Conservation (phyloP, 1,139 yeast species). For the Sugiyamaella paludigena region DNA sequence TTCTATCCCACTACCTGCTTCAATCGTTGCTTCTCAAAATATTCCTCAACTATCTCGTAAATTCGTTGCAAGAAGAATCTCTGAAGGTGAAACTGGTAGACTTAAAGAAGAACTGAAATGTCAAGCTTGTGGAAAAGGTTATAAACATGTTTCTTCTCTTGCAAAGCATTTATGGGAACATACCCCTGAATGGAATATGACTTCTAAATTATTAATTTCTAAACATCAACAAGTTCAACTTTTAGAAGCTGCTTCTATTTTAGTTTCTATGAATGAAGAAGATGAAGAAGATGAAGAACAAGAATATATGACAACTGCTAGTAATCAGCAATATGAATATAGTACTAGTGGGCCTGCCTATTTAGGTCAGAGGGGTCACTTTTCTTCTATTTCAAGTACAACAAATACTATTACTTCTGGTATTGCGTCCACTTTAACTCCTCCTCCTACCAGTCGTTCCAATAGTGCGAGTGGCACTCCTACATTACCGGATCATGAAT, state of each 20-base stretch:
- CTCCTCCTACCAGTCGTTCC: conserved; percentile 10
- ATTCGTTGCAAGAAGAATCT: conserved; percentile 75
- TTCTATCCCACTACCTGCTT: conserved; percentile 2
- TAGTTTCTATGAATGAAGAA: conserved; percentile 75
- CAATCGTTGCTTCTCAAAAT: conserved; percentile 11
- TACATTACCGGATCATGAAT: conserved; percentile 7
- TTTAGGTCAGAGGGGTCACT: not conserved
- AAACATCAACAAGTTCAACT: conserved; percentile 90
- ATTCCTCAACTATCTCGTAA: conserved; percentile 52
- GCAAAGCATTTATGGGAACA: conserved; percentile 82
- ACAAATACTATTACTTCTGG: not conserved
- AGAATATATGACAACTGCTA: not conserved
- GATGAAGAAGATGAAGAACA: conserved; percentile 28
- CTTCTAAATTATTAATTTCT: conserved; percentile 74
- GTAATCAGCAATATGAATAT: not conserved
- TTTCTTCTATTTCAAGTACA: not conserved
- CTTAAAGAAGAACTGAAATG: conserved; percentile 79
- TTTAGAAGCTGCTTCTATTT: conserved; percentile 81
- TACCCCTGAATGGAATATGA: conserved; percentile 89
- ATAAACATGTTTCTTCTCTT: conserved; percentile 77
- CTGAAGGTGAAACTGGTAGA: conserved; percentile 84
- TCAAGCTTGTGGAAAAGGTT: conserved; percentile 88
- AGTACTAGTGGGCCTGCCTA: not conserved
- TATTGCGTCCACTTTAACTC: conserved; percentile 5
- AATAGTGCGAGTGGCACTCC: conserved; percentile 12